phyloP scores from a whole-genome alignment of 306 rosid species.

The Vigna mungo region DNA sequence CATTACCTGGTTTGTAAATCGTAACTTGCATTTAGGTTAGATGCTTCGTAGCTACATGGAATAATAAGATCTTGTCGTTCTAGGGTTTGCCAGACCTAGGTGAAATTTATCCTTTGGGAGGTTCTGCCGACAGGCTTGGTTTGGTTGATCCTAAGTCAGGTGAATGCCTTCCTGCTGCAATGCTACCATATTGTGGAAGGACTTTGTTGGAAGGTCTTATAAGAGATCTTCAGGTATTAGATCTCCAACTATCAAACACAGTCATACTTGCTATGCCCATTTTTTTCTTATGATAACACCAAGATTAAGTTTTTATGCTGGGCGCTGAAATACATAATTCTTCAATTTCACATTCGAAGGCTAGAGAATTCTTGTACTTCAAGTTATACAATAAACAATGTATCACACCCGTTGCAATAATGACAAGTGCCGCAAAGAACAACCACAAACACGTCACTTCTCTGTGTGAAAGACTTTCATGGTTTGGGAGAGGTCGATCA shows the following conservation, averaged over 20 bases:
- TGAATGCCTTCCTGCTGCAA: conserved; percentile 98
- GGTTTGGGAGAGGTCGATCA: conserved; percentile 99
- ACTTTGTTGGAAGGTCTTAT: conserved; percentile 96
- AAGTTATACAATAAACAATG: conserved; percentile 88
- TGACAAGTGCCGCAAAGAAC: conserved; percentile 97
- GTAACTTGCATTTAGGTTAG: conserved; percentile 12
- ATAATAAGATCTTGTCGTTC: conserved; percentile 58
- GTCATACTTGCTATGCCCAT: conserved; percentile 20
- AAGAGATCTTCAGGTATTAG: conserved; percentile 97
- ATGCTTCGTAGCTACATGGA: conserved; percentile 43
- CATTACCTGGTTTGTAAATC: conserved; percentile 14
- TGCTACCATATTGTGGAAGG: conserved; percentile 94
- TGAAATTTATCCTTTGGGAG: conserved; percentile 98
- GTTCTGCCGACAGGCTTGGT: conserved; percentile 96
- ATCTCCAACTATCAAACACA: conserved; percentile 42
- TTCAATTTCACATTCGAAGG: conserved; percentile 61
- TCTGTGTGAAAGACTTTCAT: conserved; percentile 80
- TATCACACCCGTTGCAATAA: conserved; percentile 93
- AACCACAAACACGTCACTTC: conserved; percentile 75
- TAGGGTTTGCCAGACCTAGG: conserved; percentile 98
- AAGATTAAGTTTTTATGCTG: conserved; percentile 29
- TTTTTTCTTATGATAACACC: conserved; percentile 38
- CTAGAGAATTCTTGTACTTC: conserved; percentile 95
- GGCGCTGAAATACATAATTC: conserved; percentile 33
- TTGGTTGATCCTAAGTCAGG: conserved; percentile 86